Evolutionary conservation across 1,284 basidiomycete genomes (phyloP).

Genomic region (Ustilago trichophora): DNA sequence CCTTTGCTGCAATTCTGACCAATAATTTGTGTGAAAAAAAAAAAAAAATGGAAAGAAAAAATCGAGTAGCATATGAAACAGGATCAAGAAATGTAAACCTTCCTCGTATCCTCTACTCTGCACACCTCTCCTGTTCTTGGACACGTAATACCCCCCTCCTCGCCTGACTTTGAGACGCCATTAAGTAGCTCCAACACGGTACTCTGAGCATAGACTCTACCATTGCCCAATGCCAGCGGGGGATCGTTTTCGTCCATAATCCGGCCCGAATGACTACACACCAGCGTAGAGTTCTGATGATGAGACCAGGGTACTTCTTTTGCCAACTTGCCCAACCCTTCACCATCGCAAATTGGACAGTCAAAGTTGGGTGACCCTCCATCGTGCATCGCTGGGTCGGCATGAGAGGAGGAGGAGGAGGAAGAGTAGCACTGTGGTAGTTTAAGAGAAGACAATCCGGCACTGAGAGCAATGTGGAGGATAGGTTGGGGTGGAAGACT

Average conservation of each 20-base stretch:
- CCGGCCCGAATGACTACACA: constrained; percentile 86
- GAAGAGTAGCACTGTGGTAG: constrained; percentile 50
- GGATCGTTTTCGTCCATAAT: constrained; percentile 94
- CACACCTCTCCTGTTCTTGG: constrained; percentile 78
- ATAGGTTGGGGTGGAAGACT: constrained; percentile 50
- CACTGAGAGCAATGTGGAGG: constrained; percentile 60
- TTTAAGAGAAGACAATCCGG: constrained; percentile 56
- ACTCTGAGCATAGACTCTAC: constrained; percentile 89
- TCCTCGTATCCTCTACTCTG: constrained; percentile 76
- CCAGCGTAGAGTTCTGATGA: constrained; percentile 92
- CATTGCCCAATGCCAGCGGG: constrained; percentile 88
- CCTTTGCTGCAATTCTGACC: no score
- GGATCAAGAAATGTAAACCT: constrained; percentile 67
- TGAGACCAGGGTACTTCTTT: constrained; percentile 89
- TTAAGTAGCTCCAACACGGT: constrained; percentile 83
- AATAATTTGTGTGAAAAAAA: no score
- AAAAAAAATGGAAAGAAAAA: no score
- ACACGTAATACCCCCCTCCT: constrained; percentile 78
- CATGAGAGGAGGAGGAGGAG: no score
- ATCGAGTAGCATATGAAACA: no score
- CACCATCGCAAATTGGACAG: constrained; percentile 85
- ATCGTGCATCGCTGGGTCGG: no score
- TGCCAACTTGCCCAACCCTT: constrained; percentile 77
- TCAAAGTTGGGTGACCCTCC: constrained; percentile 70
- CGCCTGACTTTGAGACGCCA: no score